Evolutionary conservation across 306 rosid species (phyloP).

Genomic region (Fragaria nilgerrensis): DNA sequence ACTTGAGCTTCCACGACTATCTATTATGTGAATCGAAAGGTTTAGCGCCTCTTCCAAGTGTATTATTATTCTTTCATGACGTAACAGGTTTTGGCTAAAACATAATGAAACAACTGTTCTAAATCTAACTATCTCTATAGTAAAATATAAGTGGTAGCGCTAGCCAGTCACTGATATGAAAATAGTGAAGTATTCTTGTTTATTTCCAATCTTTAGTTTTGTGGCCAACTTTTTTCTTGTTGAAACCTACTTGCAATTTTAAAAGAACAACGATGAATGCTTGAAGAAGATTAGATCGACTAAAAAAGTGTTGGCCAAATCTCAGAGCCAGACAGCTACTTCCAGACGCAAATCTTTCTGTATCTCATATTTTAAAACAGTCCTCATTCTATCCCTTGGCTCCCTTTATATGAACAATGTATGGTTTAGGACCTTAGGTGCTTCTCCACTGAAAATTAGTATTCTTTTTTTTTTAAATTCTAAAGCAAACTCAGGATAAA

Average conservation of each 20-base stretch:
- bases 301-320: slow-evolving; percentile 44
- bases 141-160: slow-evolving; percentile 34
- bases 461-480: slow-evolving; percentile 28
- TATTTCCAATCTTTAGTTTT: slow-evolving; percentile 10
- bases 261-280: slow-evolving; percentile 21
- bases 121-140: neutral
- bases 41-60: slow-evolving; percentile 24
- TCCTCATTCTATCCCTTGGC: slow-evolving; percentile 8
- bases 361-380: slow-evolving; percentile 13
- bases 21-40: slow-evolving; percentile 24
- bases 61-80: slow-evolving; percentile 22
- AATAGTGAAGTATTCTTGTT: slow-evolving; percentile 20
- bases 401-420: slow-evolving; percentile 14
- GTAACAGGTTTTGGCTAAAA: slow-evolving; percentile 32
- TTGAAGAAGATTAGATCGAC: slow-evolving; percentile 40
- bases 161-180: slow-evolving; percentile 14
- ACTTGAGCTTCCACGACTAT: slow-evolving; percentile 16
- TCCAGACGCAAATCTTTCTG: slow-evolving; percentile 39
- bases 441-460: slow-evolving; percentile 54
- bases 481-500: slow-evolving; percentile 46
- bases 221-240: slow-evolving; percentile 20
- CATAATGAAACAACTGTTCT: neutral
- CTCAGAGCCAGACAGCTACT: slow-evolving; percentile 44
- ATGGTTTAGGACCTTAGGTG: slow-evolving; percentile 27
- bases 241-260: slow-evolving; percentile 43